Percentiles rank a stretch among this genome's conserved stretches.
Evolutionary conservation across 345 rosid species (phyloP).

Genomic region (Citrus hindsii): DNA sequence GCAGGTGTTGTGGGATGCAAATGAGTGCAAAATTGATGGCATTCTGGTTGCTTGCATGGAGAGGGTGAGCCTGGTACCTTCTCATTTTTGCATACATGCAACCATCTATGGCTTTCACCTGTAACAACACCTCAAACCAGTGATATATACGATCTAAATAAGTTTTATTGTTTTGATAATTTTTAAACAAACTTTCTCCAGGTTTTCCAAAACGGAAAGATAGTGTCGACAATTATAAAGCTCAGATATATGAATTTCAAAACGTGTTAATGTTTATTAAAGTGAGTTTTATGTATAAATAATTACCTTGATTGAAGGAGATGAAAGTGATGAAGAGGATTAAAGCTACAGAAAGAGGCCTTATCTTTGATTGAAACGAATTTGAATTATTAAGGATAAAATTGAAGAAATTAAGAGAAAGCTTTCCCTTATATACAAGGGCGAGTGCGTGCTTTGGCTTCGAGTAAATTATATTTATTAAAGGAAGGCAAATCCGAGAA

Average conservation of each 20-base stretch:
- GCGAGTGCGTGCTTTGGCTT: no score
- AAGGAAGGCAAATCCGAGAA: neutral
- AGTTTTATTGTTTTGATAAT: no score
- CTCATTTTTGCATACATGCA: neutral
- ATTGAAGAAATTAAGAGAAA: no score
- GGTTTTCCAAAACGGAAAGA: no score
- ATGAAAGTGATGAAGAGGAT: neutral
- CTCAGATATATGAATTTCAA: neutral
- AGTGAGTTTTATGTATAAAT: neutral
- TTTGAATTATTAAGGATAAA: neutral
- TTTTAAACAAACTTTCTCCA: neutral
- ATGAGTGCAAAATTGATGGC: neutral
- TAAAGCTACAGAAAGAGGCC: neutral
- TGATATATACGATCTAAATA: neutral
- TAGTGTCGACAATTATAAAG: neutral
- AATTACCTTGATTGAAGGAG: neutral
- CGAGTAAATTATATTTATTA: neutral
- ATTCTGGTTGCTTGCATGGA: neutral
- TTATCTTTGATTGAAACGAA: neutral
- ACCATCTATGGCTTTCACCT: neutral
- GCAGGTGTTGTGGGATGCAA: neutral
- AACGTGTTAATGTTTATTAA: neutral
- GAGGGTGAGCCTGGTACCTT: neutral
- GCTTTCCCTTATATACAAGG: neutral
- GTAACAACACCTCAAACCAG: neutral